Evolutionary conservation across 108 stramenopile species (phyloP), one percentile per base, ranked within the genome.

Genomic region (Discostella pseudostelligera): DNA sequence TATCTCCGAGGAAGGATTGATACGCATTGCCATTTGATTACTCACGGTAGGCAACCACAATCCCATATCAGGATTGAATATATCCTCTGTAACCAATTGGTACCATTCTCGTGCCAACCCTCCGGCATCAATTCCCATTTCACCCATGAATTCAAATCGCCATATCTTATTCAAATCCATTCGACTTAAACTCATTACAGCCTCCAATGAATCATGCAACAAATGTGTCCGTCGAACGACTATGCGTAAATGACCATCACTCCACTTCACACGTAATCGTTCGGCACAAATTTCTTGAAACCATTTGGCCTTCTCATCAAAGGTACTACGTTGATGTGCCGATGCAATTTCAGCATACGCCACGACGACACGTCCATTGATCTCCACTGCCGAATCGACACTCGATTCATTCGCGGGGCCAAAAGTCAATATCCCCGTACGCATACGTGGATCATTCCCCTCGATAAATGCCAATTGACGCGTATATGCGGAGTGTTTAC

Each of bases 61-160:
- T 0, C 95, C 97, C 68, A 89, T 92, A 69, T 96, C 95, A 4
- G 97, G 93, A 79, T 99, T 96, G 74, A 97, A 98, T 20, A 98
- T 83, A 69, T 96, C 80, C 46, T 90, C 82, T 11, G 96, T 85
- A 8, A 95, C 87, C 21, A 94, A 57, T 61, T 91, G 79, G 65
- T 96, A 99, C 94, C 94, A 98, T 80, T 99, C 99, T 26, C 96
- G 70, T 10, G 96, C 83, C 22, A 99, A 74, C 28, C 99, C 99
- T 10, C 99, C 99, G 6, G 97, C 97, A 81, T 99, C 99, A 53
- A 98, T 85, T 0, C 93, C 99, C 20, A 83, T 76, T 68, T 99
- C 99, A 6, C 93, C 92, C 39, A 89, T 65, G 70, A 99, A 99
- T 60, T 97, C 92, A 55, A 99, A 83, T 29, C 96, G 74, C 83